These are phyloP conservation scores for Cantharellus anzutake DNA, from an alignment of 768 basidiomycete genomes.

Conservation along the genomic window DNA sequence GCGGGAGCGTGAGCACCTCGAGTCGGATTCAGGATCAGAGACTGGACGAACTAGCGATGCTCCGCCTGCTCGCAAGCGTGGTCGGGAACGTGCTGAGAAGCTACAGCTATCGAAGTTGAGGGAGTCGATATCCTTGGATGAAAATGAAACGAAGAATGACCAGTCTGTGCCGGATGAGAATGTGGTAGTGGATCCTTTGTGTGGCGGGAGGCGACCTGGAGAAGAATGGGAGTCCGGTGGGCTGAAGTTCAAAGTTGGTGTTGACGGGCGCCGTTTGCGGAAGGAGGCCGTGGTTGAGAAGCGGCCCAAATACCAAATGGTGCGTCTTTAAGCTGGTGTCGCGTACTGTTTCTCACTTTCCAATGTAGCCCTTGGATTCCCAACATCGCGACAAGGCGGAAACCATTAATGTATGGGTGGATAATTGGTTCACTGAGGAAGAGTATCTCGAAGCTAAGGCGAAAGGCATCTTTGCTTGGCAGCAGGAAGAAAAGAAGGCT, in stretches of 20 bases:
- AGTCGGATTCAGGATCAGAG: neutral
- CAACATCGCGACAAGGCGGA: neutral
- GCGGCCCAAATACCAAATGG: neutral
- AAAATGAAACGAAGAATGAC: neutral
- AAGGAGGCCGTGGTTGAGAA: neutral
- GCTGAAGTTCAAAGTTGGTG: slow-evolving; percentile 1
- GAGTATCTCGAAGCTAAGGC: slow-evolving; percentile 1
- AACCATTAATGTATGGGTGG: neutral
- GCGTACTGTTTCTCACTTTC: neutral
- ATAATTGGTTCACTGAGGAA: slow-evolving; percentile 1
- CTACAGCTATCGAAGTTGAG: neutral
- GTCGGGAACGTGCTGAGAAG: neutral
- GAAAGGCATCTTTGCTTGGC: neutral
- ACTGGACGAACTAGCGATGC: no score
- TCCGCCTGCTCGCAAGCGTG: neutral
- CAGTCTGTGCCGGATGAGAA: neutral
- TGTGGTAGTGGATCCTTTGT: neutral
- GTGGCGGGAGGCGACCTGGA: neutral
- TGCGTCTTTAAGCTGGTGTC: neutral
- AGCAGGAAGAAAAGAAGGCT: neutral
- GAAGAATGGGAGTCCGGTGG: neutral
- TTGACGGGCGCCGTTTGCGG: neutral
- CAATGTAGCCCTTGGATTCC: neutral
- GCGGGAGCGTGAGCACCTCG: neutral
- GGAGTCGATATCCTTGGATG: neutral